These are phyloP conservation scores for Wickerhamomyces bovis DNA, from an alignment of 805 yeast species.

Conservation along the genomic window DNA sequence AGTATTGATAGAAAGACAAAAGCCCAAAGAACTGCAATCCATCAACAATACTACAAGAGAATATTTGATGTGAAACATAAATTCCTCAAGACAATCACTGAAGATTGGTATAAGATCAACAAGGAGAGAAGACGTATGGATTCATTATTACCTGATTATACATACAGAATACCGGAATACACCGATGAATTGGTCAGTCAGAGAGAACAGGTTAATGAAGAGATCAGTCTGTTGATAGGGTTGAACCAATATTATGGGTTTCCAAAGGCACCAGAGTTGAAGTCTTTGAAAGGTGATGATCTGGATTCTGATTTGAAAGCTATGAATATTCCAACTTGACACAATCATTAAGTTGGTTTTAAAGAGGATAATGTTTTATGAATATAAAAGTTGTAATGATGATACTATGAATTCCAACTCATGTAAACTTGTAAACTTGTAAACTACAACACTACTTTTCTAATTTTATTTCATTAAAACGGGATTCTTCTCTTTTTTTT, in stretches of 20 bases:
- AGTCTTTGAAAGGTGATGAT: constrained; percentile 64
- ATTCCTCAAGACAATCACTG: constrained; percentile 68
- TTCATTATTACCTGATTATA: constrained; percentile 42
- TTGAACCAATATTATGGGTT: constrained; percentile 63
- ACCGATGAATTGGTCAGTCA: constrained; percentile 52
- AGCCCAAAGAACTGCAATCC: constrained; percentile 72
- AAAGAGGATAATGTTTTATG: background rate
- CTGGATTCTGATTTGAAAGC: constrained; percentile 64
- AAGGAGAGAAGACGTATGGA: constrained; percentile 83
- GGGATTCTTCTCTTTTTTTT: constrained; percentile 2
- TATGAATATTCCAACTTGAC: constrained; percentile 30
- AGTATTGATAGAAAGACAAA: constrained; percentile 77
- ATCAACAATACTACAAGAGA: constrained; percentile 73
- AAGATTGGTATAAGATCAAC: constrained; percentile 87
- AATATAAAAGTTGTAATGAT: background rate
- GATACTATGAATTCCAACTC: too few species aligned
- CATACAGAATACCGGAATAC: constrained; percentile 35
- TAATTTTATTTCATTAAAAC: background rate
- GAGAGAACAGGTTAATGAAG: constrained; percentile 59
- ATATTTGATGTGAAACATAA: constrained; percentile 59
- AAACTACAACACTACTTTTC: too few species aligned
- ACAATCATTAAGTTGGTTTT: background rate
- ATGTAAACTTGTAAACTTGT: too few species aligned
- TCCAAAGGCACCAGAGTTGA: constrained; percentile 75
- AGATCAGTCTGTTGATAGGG: constrained; percentile 66